A percentile compares a stretch with the other conserved stretches of the same genome.
Evolutionary conservation across 306 rosid species (phyloP).

Genomic region (Ammopiptanthus mongolicus): DNA sequence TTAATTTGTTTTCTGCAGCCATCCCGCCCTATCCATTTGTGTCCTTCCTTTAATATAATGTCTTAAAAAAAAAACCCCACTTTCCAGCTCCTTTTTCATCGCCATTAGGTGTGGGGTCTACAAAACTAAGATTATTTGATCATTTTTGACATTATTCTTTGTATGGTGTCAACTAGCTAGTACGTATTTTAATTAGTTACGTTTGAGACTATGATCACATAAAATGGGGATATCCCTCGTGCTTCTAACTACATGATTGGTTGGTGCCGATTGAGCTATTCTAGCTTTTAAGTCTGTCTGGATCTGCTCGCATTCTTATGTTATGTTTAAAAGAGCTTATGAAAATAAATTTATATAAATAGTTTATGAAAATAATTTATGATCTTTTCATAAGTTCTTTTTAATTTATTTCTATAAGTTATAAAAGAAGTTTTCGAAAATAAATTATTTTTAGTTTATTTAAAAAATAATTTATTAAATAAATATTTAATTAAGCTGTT

Average conservation of each 20-base stretch:
- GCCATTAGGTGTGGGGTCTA: slow-evolving; percentile 20
- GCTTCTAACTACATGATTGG: neutral
- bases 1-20: slow-evolving; percentile 8
- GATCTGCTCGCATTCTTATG: slow-evolving; percentile 7
- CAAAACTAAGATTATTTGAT: neutral
- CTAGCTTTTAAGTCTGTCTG: neutral
- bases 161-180: neutral
- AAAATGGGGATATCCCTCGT: neutral
- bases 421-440: too few relatives aligned
- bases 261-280: neutral
- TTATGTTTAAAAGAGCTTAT: too few relatives aligned
- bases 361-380: too few relatives aligned
- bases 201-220: neutral
- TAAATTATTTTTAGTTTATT: too few relatives aligned
- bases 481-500: too few relatives aligned
- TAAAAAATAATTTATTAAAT: too few relatives aligned
- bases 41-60: neutral
- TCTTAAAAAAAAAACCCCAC: neutral
- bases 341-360: too few relatives aligned
- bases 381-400: too few relatives aligned
- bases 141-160: neutral
- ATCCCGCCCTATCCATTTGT: slow-evolving; percentile 6
- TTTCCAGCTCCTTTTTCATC: slow-evolving; percentile 1
- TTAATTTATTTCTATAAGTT: too few relatives aligned
- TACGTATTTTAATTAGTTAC: neutral